Evolutionary conservation across 768 basidiomycete species (phyloP), one percentile per base, ranked within the genome.

Genomic region (Kwoniella sp.): DNA sequence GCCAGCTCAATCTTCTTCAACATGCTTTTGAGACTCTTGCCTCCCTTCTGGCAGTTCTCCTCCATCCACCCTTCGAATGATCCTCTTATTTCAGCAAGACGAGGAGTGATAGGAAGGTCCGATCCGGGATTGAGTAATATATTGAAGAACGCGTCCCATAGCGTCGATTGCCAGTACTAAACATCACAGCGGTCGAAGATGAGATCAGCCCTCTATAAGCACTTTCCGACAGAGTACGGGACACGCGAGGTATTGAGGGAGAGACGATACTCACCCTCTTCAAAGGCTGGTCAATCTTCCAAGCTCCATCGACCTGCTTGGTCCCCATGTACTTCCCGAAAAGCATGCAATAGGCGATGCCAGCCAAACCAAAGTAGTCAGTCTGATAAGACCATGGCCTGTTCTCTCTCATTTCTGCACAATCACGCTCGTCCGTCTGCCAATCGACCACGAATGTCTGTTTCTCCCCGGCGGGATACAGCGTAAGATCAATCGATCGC

Each of bases 281-380:
- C 30, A 78, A 57, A 15, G 70, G 71, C 21, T 63, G 65, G 9
- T 63, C 58, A 37, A 78, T 73, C 52, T 61, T 69, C 48, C 69
- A 73, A 24, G 63, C 53, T 9, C 49, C 60, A 13, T 64, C 67
- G 8, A 54, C 64, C 15, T 88, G 82, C 9, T 87, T 83, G 13
- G 86, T 86, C 74, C 92, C 88, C 79, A 99, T 91, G 82, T 97
- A 95, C 81, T 92, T 95, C 25, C 94, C 94, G 75, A 92, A 97
- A 29, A 99, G 85, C 87, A 98, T 88, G 83, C 92, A 96, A 81
- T 91, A 96, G 36, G 93, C 85, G 72, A 98, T 89, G 49, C 92
- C 88, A 0, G 91, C 92, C 21, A 98, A 85, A n/a, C 96, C 96
- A 76, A 87, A 92, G 80, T 99, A 99, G 79, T 99, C 96, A 2